A percentile compares a stretch with the other conserved stretches of the same genome.
Evolutionary conservation across 2,329 filamentous ascomycete species (phyloP).

Genomic region (Podosphaera aphanis): DNA sequence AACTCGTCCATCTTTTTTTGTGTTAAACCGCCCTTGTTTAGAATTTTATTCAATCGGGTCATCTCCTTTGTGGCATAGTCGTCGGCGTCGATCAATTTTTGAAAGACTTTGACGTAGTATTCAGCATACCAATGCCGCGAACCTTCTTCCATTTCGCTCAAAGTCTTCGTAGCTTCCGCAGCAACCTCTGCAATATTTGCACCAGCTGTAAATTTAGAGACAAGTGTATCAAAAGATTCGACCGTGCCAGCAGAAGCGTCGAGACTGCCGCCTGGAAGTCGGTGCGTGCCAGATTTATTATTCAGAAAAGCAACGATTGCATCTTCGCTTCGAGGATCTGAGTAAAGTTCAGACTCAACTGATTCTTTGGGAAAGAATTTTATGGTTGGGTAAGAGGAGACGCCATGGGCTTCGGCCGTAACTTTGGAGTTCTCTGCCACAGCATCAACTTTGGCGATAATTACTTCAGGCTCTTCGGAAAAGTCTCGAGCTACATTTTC

Average conservation of each 20-base stretch:
- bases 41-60: slow-evolving; percentile 50
- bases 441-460: slow-evolving; percentile 89
- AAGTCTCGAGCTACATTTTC: slow-evolving; percentile 71
- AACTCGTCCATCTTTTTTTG: slow-evolving; percentile 77
- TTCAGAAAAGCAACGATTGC: slow-evolving; percentile 68
- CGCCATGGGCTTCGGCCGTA: slow-evolving; percentile 49
- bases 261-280: slow-evolving; percentile 57
- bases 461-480: slow-evolving; percentile 48
- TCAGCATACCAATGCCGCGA: slow-evolving; percentile 55
- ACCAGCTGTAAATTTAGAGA: slow-evolving; percentile 45
- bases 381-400: slow-evolving; percentile 84
- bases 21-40: slow-evolving; percentile 69
- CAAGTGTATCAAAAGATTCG: slow-evolving; percentile 49
- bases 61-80: slow-evolving; percentile 72
- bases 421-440: slow-evolving; percentile 70
- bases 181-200: slow-evolving; percentile 36
- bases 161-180: slow-evolving; percentile 49
- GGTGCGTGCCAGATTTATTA: slow-evolving; percentile 69
- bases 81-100: slow-evolving; percentile 59
- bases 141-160: slow-evolving; percentile 36
- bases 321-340: slow-evolving; percentile 50
- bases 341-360: slow-evolving; percentile 47
- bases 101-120: slow-evolving; percentile 82
- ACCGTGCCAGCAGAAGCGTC: slow-evolving; percentile 63
- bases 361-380: slow-evolving; percentile 87